These are phyloP conservation scores for Heimioporus sp. DNA, from an alignment of 768 basidiomycete species.

Conservation along the genomic window DNA sequence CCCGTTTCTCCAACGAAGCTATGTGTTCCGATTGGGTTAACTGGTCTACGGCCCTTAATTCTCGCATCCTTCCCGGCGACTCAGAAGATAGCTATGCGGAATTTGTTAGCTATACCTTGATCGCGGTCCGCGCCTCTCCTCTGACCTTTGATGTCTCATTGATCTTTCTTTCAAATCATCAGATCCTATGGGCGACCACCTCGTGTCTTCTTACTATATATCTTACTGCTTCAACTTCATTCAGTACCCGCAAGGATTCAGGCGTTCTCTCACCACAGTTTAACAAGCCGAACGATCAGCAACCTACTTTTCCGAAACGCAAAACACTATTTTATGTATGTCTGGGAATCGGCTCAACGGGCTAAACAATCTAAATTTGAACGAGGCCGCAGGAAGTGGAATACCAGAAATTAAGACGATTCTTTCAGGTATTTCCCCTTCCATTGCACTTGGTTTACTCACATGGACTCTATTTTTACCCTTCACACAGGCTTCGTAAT, in stretches of 20 bases:
- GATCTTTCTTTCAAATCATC: background rate
- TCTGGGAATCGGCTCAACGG: conserved; percentile 9
- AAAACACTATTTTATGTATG: conserved; percentile 83
- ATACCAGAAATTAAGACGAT: conserved; percentile 98
- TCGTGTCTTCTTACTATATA: conserved; percentile 83
- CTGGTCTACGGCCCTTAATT: conserved; percentile 64
- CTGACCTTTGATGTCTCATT: background rate
- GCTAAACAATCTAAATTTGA: conserved; percentile 13
- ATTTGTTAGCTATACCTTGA: conserved; percentile 64
- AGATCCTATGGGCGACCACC: conserved; percentile 71
- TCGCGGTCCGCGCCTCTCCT: conserved; percentile 65
- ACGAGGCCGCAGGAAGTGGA: conserved; percentile 89
- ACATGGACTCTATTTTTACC: conserved; percentile 8
- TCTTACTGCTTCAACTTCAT: conserved; percentile 86
- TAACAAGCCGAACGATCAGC: conserved; percentile 29
- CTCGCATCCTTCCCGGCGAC: conserved; percentile 16
- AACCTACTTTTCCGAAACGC: conserved; percentile 42
- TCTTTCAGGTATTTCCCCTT: conserved; percentile 56
- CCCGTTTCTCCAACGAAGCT: conserved; percentile 25
- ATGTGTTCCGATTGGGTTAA: conserved; percentile 68
- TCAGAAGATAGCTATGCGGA: conserved; percentile 46
- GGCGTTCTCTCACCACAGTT: conserved; percentile 58
- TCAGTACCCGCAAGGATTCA: conserved; percentile 86
- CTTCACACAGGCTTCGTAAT: conserved; percentile 78
- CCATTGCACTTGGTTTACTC: background rate